A percentile compares a stretch with the other conserved stretches of the same genome.
Conservation (phyloP, 306 rosid species). For the Cotoneaster glaucophyllus region DNA sequence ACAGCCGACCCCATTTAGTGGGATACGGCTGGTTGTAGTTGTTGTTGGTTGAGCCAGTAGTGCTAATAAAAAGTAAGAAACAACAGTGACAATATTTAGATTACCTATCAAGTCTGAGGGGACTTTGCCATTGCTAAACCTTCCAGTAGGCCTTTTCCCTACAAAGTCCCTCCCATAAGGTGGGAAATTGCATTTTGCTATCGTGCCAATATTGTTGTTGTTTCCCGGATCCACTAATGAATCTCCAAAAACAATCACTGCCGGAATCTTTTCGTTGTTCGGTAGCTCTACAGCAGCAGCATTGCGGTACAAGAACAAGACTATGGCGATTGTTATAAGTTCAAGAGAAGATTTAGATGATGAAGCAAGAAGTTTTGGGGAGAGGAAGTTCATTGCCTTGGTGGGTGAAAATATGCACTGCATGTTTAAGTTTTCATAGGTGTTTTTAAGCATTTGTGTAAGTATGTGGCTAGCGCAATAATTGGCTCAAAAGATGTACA, state of each 20-base stretch:
- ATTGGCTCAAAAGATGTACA: neutral
- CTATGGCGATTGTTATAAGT: slow-evolving; percentile 1
- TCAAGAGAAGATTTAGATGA: neutral
- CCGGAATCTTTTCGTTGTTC: slow-evolving; percentile 42
- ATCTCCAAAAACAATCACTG: slow-evolving; percentile 66
- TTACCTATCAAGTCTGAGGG: slow-evolving; percentile 51
- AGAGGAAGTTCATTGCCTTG: slow-evolving; percentile 7
- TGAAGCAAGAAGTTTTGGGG: neutral
- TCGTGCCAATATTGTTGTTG: slow-evolving; percentile 49
- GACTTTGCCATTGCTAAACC: slow-evolving; percentile 60
- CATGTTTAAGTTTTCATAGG: neutral
- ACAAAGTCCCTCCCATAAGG: slow-evolving; percentile 65
- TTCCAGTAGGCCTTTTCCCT: slow-evolving; percentile 48
- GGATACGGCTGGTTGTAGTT: too few species aligned
- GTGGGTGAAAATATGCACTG: neutral
- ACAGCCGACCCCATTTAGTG: too few species aligned
- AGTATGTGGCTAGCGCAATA: neutral
- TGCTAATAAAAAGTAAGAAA: neutral
- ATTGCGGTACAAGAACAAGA: slow-evolving; percentile 1
- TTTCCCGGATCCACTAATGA: slow-evolving; percentile 70
- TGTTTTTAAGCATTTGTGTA: neutral
- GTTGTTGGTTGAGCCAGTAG: neutral
- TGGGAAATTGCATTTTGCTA: slow-evolving; percentile 45
- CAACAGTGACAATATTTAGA: neutral
- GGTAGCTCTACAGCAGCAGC: slow-evolving; percentile 16